These are phyloP conservation scores for Coprinellus micaceus DNA, from an alignment of 768 basidiomycete species.

Conservation along the genomic window DNA sequence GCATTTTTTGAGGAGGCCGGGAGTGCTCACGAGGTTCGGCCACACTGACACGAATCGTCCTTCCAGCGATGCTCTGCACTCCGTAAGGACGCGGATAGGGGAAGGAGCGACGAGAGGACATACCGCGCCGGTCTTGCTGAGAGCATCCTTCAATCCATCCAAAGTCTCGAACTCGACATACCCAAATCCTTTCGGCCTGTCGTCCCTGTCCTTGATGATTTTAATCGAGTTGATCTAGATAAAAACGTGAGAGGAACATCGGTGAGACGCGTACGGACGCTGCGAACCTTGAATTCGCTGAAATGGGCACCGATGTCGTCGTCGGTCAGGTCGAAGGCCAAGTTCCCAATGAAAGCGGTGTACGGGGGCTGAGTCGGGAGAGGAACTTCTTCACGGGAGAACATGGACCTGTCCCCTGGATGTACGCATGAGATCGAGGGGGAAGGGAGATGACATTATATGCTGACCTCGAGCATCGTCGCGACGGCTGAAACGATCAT, in stretches of 20 bases:
- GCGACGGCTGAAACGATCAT: constrained; percentile 52
- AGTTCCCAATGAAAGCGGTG: constrained; percentile 95
- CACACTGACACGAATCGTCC: constrained; percentile 86
- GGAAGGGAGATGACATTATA: constrained; percentile 2
- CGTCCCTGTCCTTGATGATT: constrained; percentile 89
- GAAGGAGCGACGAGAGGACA: constrained; percentile 5
- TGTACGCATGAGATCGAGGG: constrained; percentile 13
- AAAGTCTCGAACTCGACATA: constrained; percentile 93
- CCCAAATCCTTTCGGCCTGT: constrained; percentile 96
- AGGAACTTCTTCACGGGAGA: constrained; percentile 88
- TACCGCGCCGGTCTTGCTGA: constrained; percentile 68
- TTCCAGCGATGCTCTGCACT: constrained; percentile 67
- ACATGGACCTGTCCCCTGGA: constrained; percentile 51
- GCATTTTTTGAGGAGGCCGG: background rate
- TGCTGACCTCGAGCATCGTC: constrained; percentile 71
- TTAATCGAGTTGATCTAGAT: constrained; percentile 76
- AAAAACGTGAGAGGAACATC: constrained; percentile 1
- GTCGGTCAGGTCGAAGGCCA: constrained; percentile 90
- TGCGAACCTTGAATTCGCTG: constrained; percentile 51
- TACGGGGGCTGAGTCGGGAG: constrained; percentile 92
- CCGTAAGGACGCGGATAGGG: constrained; percentile 6
- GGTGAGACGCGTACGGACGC: background rate
- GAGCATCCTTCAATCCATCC: constrained; percentile 81
- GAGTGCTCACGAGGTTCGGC: constrained; percentile 83
- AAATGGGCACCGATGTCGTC: constrained; percentile 81